A percentile compares a stretch with the other conserved stretches of the same genome.
Evolutionary conservation across 495 filamentous ascomycete species (phyloP).

Genomic region (Pyronema omphalodes): DNA sequence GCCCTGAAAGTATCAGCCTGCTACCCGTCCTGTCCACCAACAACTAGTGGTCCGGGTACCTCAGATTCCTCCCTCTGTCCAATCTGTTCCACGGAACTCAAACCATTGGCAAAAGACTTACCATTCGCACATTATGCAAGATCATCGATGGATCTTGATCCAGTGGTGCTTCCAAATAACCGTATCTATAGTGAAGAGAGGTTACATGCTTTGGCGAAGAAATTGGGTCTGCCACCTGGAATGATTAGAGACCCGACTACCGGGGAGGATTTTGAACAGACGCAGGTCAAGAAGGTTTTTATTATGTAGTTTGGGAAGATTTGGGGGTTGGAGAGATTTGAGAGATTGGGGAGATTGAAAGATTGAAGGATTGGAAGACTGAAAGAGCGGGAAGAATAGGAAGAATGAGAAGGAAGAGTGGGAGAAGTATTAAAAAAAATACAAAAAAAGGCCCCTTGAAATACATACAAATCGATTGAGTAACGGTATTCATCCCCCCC

Average conservation of each 20-base stretch:
- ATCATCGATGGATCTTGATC: slow-evolving; percentile 73
- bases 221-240: slow-evolving; percentile 35
- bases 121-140: slow-evolving; percentile 90
- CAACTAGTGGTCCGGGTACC: slow-evolving; percentile 34
- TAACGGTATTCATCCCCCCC: too few relatives aligned
- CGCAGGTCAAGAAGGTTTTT: slow-evolving; percentile 71
- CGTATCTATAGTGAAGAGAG: slow-evolving; percentile 64
- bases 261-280: slow-evolving; percentile 43
- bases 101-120: slow-evolving; percentile 69
- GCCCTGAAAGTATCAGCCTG: slow-evolving; percentile 92
- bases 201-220: slow-evolving; percentile 57
- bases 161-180: slow-evolving; percentile 72
- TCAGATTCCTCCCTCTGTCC: slow-evolving; percentile 61
- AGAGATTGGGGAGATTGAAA: too few relatives aligned
- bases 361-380: too few relatives aligned
- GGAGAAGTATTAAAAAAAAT: too few relatives aligned
- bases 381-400: too few relatives aligned
- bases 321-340: too few relatives aligned
- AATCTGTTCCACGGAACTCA: slow-evolving; percentile 87
- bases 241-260: slow-evolving; percentile 72
- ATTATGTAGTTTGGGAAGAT: slow-evolving; percentile 37
- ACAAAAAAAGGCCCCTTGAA: too few relatives aligned
- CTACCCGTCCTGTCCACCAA: slow-evolving; percentile 48
- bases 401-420: too few relatives aligned
- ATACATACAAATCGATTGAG: too few relatives aligned